These are phyloP conservation scores for Mesembryanthemum crystallinum DNA, from an alignment of 148 eudicot species.

Conservation along the genomic window DNA sequence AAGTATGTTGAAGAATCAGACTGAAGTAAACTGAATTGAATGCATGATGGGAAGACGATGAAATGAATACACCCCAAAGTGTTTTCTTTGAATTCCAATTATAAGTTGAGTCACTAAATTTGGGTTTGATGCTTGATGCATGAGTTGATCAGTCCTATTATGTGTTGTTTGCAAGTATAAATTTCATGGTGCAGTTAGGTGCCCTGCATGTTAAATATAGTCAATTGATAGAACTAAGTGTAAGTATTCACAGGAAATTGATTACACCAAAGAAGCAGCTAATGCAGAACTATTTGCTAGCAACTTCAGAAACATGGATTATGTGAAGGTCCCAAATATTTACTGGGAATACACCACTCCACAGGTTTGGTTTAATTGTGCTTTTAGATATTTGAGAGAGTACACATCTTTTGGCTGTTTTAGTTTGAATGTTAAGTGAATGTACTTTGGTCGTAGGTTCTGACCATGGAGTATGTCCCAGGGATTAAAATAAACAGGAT, in stretches of 20 bases:
- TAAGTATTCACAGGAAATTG: conserved; percentile 62
- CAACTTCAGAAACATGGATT: conserved; percentile 77
- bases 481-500: conserved; percentile 98
- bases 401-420: conserved; percentile 7
- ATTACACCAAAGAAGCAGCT: conserved; percentile 96
- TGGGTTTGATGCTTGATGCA: not conserved
- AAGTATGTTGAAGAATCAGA: too few species aligned
- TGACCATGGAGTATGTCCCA: conserved; percentile 98
- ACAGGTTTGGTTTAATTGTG: conserved; percentile 55
- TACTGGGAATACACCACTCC: conserved; percentile 95
- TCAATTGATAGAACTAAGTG: conserved; percentile 17
- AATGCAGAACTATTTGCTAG: conserved; percentile 90
- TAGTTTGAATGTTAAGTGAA: conserved; percentile 26
- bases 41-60: too few species aligned
- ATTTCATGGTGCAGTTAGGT: not conserved
- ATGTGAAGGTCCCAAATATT: conserved; percentile 88
- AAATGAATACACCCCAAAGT: too few species aligned
- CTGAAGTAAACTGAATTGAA: too few species aligned
- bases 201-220: not conserved
- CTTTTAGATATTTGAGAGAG: conserved; percentile 7
- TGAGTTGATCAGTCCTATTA: not conserved
- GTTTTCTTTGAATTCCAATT: not conserved
- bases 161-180: not conserved
- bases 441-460: conserved; percentile 49
- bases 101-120: not conserved